Percentiles rank a stretch among this genome's conserved stretches.
Evolutionary conservation across 306 rosid genomes (phyloP).

Genomic region (Sophora flavescens): DNA sequence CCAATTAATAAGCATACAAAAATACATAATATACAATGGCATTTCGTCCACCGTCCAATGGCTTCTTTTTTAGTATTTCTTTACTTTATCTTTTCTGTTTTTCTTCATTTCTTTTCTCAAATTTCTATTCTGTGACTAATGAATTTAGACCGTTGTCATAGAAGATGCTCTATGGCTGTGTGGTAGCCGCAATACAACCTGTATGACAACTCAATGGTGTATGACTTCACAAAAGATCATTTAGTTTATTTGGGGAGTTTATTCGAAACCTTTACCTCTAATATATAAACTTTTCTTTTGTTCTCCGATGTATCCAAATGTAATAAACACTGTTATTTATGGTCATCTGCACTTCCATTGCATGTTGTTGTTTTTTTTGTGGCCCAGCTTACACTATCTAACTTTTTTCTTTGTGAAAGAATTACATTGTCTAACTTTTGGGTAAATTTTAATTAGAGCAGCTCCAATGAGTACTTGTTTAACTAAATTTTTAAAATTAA

Average conservation of each 20-base stretch:
- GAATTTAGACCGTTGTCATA: conserved; percentile 26
- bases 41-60: not conserved
- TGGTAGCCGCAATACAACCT: conserved; percentile 14
- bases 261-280: not conserved
- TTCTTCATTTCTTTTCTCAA: not conserved
- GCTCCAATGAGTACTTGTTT: too few relatives aligned
- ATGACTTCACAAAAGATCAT: not conserved
- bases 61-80: not conserved
- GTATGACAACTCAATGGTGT: conserved; percentile 3
- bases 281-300: not conserved
- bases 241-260: not conserved
- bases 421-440: too few relatives aligned
- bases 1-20: not conserved
- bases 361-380: not conserved
- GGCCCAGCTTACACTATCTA: not conserved
- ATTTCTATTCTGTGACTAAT: not conserved
- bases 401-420: not conserved
- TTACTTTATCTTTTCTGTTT: not conserved
- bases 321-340: not conserved
- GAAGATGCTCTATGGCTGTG: conserved; percentile 1
- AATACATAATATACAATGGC: not conserved
- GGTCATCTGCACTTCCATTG: not conserved
- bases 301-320: not conserved
- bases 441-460: too few relatives aligned
- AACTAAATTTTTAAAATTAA: too few relatives aligned